A percentile compares a stretch with the other conserved stretches of the same genome.
phyloP scores from a whole-genome alignment of 2,329 filamentous ascomycete species.

The Ceratocystis huliohia region DNA sequence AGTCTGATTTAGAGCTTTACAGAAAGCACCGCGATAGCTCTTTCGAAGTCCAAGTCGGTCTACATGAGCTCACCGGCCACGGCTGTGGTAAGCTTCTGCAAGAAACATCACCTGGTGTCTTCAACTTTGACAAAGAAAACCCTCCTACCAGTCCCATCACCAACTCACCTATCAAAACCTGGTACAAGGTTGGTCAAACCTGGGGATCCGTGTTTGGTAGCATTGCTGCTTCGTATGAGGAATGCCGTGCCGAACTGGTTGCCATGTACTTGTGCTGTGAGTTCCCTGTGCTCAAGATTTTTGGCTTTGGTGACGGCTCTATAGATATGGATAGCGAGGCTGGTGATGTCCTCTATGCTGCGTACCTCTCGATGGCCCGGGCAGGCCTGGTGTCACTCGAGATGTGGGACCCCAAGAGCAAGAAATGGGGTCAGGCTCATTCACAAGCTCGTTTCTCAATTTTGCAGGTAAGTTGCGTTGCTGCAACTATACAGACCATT shows the following conservation, averaged over 20 bases:
- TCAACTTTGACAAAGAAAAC: constrained; percentile 76
- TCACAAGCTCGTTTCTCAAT: constrained; percentile 88
- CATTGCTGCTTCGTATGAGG: constrained; percentile 74
- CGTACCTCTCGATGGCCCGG: constrained; percentile 86
- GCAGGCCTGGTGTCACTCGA: constrained; percentile 82
- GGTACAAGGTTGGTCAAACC: constrained; percentile 91
- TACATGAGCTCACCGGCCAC: constrained; percentile 78
- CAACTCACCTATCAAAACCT: constrained; percentile 60
- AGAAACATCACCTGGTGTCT: constrained; percentile 68
- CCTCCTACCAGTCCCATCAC: constrained; percentile 72
- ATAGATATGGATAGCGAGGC: constrained; percentile 61
- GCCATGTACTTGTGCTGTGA: constrained; percentile 87
- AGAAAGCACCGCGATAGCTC: constrained; percentile 72
- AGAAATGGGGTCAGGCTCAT: constrained; percentile 87
- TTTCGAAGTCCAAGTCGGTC: constrained; percentile 90
- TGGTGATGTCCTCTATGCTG: constrained; percentile 74
- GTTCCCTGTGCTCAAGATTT: constrained; percentile 77
- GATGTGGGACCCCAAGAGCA: constrained; percentile 83
- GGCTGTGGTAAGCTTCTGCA: constrained; percentile 89
- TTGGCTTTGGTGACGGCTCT: constrained; percentile 73
- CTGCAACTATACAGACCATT: not conserved
- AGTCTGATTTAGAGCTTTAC: constrained; percentile 64
- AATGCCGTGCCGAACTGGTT: constrained; percentile 79
- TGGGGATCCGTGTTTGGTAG: constrained; percentile 88
- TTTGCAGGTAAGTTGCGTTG: constrained; percentile 37